Evolutionary conservation across 1,284 basidiomycete genomes (phyloP).

Genomic region (Puccinia triticina): DNA sequence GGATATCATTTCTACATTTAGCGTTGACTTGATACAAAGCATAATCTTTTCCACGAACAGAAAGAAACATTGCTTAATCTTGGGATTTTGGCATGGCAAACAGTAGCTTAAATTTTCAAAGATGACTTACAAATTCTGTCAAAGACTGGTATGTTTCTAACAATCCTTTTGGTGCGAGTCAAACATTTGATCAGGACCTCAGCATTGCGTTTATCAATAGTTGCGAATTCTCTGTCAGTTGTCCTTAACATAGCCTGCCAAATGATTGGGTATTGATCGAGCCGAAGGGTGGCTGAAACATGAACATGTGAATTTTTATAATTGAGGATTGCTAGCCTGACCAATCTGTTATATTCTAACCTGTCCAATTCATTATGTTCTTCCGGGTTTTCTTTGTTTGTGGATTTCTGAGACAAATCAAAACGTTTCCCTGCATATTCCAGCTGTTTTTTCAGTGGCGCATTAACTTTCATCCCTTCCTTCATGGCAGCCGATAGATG

Average conservation of each 20-base stretch:
- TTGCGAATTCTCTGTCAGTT: neutral
- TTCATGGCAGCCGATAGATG: too few species aligned
- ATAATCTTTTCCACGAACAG: too few species aligned
- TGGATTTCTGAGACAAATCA: neutral
- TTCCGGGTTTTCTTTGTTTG: neutral
- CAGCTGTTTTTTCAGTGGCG: too few species aligned
- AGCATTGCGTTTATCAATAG: neutral
- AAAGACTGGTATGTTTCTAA: neutral
- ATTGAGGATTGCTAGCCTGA: neutral
- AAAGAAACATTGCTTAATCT: too few species aligned
- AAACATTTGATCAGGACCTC: neutral
- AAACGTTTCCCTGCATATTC: neutral
- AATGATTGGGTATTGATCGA: neutral
- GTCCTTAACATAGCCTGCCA: neutral
- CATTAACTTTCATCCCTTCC: too few species aligned
- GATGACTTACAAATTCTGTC: neutral
- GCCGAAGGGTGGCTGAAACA: neutral
- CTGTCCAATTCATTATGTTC: neutral
- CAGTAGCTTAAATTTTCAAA: too few species aligned
- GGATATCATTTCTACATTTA: too few species aligned
- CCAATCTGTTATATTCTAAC: neutral
- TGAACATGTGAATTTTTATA: neutral
- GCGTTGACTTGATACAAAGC: too few species aligned
- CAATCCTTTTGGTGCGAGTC: neutral
- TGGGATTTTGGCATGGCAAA: too few species aligned